Evolutionary conservation across 345 rosid species (phyloP).

Genomic region (Brassica incana): DNA sequence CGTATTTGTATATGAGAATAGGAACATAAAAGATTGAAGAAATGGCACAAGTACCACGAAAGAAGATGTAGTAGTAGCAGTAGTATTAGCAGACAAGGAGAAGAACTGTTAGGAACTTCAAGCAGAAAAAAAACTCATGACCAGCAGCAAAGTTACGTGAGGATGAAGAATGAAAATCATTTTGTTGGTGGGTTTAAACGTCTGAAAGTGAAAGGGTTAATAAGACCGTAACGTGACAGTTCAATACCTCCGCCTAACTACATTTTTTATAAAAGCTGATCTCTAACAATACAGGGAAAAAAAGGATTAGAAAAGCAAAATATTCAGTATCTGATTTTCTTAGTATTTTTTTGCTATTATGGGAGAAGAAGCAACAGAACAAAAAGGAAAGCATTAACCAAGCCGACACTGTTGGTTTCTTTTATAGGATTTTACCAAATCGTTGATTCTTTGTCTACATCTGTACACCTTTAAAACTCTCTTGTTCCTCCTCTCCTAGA

Average conservation of each 20-base stretch:
- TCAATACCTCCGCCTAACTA: constrained; percentile 38
- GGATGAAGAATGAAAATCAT: constrained; percentile 26
- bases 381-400: constrained; percentile 23
- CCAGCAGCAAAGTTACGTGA: constrained; percentile 21
- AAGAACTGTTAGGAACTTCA: constrained; percentile 22
- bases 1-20: not conserved
- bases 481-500: not conserved
- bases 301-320: constrained; percentile 15
- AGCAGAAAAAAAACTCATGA: constrained; percentile 18
- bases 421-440: constrained; percentile 38
- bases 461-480: not conserved
- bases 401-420: constrained; percentile 24
- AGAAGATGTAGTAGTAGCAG: constrained; percentile 30
- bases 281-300: not conserved
- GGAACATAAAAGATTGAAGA: constrained; percentile 33
- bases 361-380: constrained; percentile 21
- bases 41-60: constrained; percentile 11
- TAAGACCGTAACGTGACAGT: constrained; percentile 43
- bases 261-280: constrained; percentile 19
- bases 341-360: not conserved
- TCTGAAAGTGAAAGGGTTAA: constrained; percentile 41
- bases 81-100: constrained; percentile 21
- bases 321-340: constrained; percentile 11
- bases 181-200: constrained; percentile 36
- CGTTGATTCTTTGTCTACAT: constrained; percentile 41